Evolutionary conservation across 2,329 filamentous ascomycete genomes (phyloP), one percentile per base, ranked within the genome.

Genomic region (Trichoderma simmonsii): DNA sequence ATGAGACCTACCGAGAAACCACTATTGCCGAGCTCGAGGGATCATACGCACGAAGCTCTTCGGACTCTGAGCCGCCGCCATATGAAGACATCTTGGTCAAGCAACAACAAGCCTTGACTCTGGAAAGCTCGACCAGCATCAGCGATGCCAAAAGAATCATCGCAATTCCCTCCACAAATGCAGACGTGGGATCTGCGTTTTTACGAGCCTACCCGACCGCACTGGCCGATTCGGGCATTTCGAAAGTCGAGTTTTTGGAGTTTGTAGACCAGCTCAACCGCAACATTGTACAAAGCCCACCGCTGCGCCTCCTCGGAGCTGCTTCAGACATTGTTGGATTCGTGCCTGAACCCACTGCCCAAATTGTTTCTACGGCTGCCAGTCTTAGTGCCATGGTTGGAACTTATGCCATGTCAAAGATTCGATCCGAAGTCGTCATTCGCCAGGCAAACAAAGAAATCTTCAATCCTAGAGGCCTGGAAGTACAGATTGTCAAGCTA

Each of bases 211-310:
- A 67, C 6, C 51, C 64, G 2, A 32, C 32, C 3, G 48, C 48
- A 8, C 12, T 67, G 32, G 30, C 15, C 6, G 8, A 57, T 18
- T 57, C 28, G 5, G 21, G 18, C 24, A 67, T 67, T 21, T 56
- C 32, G 9, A 67, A 56, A 14, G 18, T 32, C 14, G 51, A 57
- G 9, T 67, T 67, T 36, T 24, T 67, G 6, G 64, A 57, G 7
- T 67, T 67, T 39, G 4, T 67, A 14, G 64, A 67, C 7, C 64
- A 67, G 2, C 64, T 67, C 51, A 67, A 67, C 21, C 64, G 64
- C 8, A 48, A 51, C 7, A 67, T 67, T 28, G 64, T 67, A 9
- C 48, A 51, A 7, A 67, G 51, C 11, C 64, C 64, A 9, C 30
- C 30, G 1, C 6, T 67, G 32, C 64, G 64, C 18, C 14, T 34